Base-by-base conservation (phyloP, 768 basidiomycete species). In the Boletellus sp. region DNA sequence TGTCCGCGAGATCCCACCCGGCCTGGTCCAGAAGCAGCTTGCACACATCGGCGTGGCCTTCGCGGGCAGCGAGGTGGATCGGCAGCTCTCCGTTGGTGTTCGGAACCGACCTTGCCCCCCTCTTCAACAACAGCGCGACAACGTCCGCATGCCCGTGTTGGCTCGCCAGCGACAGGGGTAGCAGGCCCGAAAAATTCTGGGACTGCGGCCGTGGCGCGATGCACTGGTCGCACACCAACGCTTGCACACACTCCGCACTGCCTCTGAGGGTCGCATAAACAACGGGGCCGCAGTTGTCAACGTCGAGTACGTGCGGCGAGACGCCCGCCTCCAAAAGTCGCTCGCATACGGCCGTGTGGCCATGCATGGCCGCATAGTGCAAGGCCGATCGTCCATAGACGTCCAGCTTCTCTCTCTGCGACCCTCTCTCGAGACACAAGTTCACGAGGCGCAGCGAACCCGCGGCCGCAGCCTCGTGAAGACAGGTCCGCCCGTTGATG, bases 11-110 rank as follows among this genome's bases (percentile, higher is more conserved):
- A 67, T 91, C 92, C 83, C 85, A 91, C 34, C 84, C 91, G 42
- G 82, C 85, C 35, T 81, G 81, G 26, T 74, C 74, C 4, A 93
- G 72, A 31, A 99, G 79, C 7, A 92, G 68, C 50, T 71, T 76
- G 66, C 94, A 95, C 17, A 96, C 81, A n/a, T 84, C 80, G 8
- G 78, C 79, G 55, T 96, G 94, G 4, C 96, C 96, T 63, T 92
- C 88, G 49, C 90, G 81, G 8, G 94, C 94, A 20, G 96, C 95
- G 20, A 98, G 80, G 70, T 99, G 96, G 59, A 95, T 90, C 0
- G 96, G 94, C 63, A 90, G 97, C 66, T 96, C 88, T n/a, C 96
- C 96, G 53, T 93, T 96, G 48, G 83, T 90, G 61, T 97, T 96
- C 1, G 94, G 81, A 16, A 89, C 56, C 53, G 87, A 86, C 42